Base-by-base conservation (phyloP, 441 rosid species). In the Populus trichocarpa region DNA sequence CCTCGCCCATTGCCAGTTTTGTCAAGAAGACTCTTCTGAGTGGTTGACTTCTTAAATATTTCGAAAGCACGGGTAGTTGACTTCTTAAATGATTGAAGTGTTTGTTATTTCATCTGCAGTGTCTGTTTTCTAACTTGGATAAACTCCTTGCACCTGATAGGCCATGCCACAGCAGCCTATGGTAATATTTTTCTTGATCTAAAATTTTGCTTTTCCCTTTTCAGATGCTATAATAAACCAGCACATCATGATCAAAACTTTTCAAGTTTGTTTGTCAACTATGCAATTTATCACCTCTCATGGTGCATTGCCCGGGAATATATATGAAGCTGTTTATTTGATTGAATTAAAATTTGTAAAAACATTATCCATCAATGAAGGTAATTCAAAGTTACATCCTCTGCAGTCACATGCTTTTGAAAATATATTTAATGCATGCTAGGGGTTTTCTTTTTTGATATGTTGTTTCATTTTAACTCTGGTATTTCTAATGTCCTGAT, bases 131-230 rank as follows among this genome's bases (percentile, higher is more conserved):
- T 30, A 89, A 86, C 81, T 79, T 93, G 87, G 99, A 95, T 84
- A 87, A 83, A 82, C 82, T 93, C 80, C 82, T 92, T 46, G 96
- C 96, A 36, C 98, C 98, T 35, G 89, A 95, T 81, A 86, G 80
- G 80, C 98, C 97, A 78, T 92, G 99, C 85, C 97, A 93, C 85
- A 77, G 90, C 85, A 86, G 92, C 87, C 86, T 95, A 87, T 95
- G 98, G 97, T 93, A 87, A 84, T 83, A 71, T 35, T 40, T 30
- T 38, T 57, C 57, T 7, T 32, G 22, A 71, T 69, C 46, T 50
- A 50, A 50, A 46, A n/a, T 35, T 22, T 74, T 6, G 23, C 14
- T 59, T 18, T 59, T 35, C 18, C 4, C 33, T 35, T 61, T 64
- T 64, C 25, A 64, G 30, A 64, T 64, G 67, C 67, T 64, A 12